Base-by-base conservation (phyloP, 805 yeast species). In the Candida cerambycidarum region DNA sequence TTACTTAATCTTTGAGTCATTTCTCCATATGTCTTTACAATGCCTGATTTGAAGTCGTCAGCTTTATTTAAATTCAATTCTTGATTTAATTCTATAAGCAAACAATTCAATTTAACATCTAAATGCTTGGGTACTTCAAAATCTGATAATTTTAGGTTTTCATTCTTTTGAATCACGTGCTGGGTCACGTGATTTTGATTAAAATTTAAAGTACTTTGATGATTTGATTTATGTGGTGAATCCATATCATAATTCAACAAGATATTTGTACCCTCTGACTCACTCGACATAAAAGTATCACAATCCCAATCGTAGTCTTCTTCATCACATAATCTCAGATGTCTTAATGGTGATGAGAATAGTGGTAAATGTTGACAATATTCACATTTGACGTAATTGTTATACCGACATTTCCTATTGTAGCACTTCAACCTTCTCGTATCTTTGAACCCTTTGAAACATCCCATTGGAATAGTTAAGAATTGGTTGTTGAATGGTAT, bases 351-450 rank as follows among this genome's bases (percentile, higher is more conserved):
- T n/a, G 53, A 48, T 19, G 50, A 30, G 16, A 48, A 46, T 28
- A 49, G 44, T 2, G 58, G 57, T 17, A 51, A 32, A 35, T 39
- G 31, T 25, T 38, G 35, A 44, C 58, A 54, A 37, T 53, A 48
- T 17, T 30, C 41, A 40, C 58, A 54, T 6, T 17, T 27, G 4
- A 16, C 23, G 21, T 21, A 33, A 13, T 24, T 39, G 2, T 8
- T 28, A n/a, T 11, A 6, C 14, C 38, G 13, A 32, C 53, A 50
- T 5, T 11, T 11, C 6, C 2, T 25, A 11, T 27, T 25, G 38
- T 31, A 37, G 33, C 52, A 51, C 32, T 47, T 36, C 12, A 39
- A 19, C n/a, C 48, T 29, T 36, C 48, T 44, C 24, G 44, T 43
- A 36, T 51, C 54, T 32, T 38, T 42, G 25, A 14, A 38, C 4